Evolutionary conservation across 805 yeast genomes (phyloP).

Genomic region (Teunomyces cretensis): DNA sequence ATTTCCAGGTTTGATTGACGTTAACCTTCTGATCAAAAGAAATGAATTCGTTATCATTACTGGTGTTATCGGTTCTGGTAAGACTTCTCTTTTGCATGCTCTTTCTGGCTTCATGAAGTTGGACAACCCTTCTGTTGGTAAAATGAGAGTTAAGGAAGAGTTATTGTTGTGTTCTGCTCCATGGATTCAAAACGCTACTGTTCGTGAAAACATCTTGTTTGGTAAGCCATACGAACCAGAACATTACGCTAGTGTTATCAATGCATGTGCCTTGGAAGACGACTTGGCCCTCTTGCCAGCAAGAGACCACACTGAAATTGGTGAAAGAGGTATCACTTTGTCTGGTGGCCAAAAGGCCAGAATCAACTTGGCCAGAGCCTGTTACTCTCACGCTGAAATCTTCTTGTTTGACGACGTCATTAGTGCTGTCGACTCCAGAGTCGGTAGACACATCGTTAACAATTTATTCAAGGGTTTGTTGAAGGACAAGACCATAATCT

Average conservation of each 20-base stretch:
- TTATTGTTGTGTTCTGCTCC: conserved; percentile 36
- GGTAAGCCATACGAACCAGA: conserved; percentile 32
- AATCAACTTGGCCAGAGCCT: conserved; percentile 45
- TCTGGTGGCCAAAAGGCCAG: conserved; percentile 49
- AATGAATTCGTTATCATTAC: conserved; percentile 43
- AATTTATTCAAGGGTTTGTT: conserved; percentile 35
- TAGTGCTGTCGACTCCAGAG: conserved; percentile 44
- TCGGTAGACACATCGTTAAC: conserved; percentile 41
- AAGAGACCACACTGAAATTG: conserved; percentile 42
- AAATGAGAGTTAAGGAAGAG: conserved; percentile 25
- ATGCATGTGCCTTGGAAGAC: conserved; percentile 41
- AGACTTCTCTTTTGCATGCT: conserved; percentile 40
- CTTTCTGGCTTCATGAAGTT: conserved; percentile 41
- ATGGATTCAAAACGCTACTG: conserved; percentile 46
- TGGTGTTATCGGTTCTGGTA: conserved; percentile 46
- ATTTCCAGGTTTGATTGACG: conserved; percentile 35
- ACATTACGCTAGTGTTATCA: conserved; percentile 27
- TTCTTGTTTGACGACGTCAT: conserved; percentile 45
- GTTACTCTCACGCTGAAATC: conserved; percentile 32
- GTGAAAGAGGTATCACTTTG: conserved; percentile 45
- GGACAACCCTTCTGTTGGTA: conserved; percentile 24
- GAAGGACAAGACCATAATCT: conserved; percentile 32
- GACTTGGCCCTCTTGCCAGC: conserved; percentile 36
- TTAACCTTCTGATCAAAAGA: conserved; percentile 28
- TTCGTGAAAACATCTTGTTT: conserved; percentile 39